Base-by-base conservation (phyloP, 75 land plant genomes). In the Azolla pinnata region DNA sequence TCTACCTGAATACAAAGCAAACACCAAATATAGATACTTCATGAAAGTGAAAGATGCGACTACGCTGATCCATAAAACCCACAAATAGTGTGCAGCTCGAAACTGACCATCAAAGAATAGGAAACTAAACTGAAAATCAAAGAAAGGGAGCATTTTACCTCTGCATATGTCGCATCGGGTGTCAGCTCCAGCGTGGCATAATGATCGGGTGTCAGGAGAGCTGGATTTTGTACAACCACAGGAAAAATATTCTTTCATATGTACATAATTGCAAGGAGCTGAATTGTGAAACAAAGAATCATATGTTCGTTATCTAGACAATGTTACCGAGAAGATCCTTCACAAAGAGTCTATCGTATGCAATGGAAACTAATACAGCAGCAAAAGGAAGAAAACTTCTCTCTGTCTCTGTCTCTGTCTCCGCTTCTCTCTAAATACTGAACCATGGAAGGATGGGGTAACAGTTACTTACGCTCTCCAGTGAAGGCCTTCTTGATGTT, bases 401-500 rank as follows among this genome's bases (percentile, higher is more conserved):
- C 58, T 62, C 55, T 23, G 16, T 51, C 40, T 60, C 18, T 40
- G 34, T 63, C 53, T 55, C 32, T 32, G 20, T 3, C 29, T 35
- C 14, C 9, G 3, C 57, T 25, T 30, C 27, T n/a, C 31, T 44
- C 54, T 29, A 7, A 9, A 23, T 20, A 21, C 14, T 26, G 48
- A n/a, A 12, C 14, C 1, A 16, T 59, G 20, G 33, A 47, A 49
- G 47, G 3, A 24, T 25, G 23, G 19, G 29, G 34, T 24, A 20
- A 14, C 29, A 10, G 35, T 40, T 3, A 12, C 23, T 69, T 72
- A 84, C 87, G 63, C 7, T 77, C 66, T 31, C 87, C 83, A 12
- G 80, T 66, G 34, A 84, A 73, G 44, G 83, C 87, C 49, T 75
- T 71, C 44, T 80, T 72, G 21, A 84, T 79, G 52, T 80, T 84